These are phyloP conservation scores for Neofusicoccum cordaticola DNA, from an alignment of 2,329 filamentous ascomycete species.

Conservation along the genomic window DNA sequence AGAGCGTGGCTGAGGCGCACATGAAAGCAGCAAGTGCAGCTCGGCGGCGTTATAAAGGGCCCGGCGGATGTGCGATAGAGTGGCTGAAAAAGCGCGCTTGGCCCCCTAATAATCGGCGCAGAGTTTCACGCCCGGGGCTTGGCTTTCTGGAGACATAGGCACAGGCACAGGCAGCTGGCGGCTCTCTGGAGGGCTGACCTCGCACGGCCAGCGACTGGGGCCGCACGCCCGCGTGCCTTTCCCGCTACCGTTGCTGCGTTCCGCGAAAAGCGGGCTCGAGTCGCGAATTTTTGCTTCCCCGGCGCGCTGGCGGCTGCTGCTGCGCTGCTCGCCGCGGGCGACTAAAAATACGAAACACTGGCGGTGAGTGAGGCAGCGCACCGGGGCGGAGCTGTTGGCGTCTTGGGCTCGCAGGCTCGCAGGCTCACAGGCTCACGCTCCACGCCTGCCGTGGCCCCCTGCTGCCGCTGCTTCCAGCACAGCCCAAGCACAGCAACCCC, in stretches of 20 bases:
- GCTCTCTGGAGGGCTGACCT: not conserved
- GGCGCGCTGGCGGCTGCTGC: not conserved
- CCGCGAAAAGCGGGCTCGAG: constrained; percentile 6
- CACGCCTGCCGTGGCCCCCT: not conserved
- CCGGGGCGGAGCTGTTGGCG: not conserved
- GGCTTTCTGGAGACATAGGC: not conserved
- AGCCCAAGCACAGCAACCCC: not conserved
- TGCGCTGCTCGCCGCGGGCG: not conserved
- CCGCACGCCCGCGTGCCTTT: not conserved
- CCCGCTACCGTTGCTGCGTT: not conserved
- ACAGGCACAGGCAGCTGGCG: not conserved
- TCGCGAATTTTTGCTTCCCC: not conserved
- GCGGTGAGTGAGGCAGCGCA: constrained; percentile 7
- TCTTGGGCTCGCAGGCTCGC: not conserved
- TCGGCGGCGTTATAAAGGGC: constrained; percentile 12
- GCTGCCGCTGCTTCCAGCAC: not conserved
- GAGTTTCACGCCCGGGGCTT: constrained; percentile 5
- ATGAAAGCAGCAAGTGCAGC: constrained; percentile 5
- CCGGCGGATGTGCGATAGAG: constrained; percentile 13
- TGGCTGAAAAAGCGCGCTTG: constrained; percentile 17
- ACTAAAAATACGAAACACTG: not conserved
- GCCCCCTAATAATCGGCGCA: constrained; percentile 11
- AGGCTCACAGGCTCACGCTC: not conserved
- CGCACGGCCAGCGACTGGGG: constrained; percentile 3
- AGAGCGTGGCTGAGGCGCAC: not conserved